Evolutionary conservation across 371 early-diverging fungal species (phyloP), one percentile per base, ranked within the genome.

Genomic region (Mucor saturninus): DNA sequence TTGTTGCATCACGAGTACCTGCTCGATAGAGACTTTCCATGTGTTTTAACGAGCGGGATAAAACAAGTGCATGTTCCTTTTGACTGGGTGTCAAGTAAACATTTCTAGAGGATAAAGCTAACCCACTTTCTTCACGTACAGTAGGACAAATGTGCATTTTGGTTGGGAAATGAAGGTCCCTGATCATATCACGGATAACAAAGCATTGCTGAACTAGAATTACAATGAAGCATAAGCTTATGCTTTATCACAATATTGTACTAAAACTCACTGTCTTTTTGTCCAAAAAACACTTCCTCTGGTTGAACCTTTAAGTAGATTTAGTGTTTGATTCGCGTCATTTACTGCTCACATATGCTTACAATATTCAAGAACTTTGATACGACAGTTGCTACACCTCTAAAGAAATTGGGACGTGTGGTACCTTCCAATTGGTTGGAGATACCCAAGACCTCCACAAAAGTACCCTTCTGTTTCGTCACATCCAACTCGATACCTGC

Each of bases 311-410:
- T 69, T 11, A 7, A n/a, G 32, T 3, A 52, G 5, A 42, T 38
- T 51, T 35, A 4, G 26, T 26, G 28, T 7, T 21, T 13, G 5
- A 21, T 42, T 14, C 28, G 7, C 5, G 4, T 46, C 48, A 46
- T 46, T 46, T 2, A 8, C 21, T 5, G n/a, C 26, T 21, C 5
- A 5, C 29, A 11, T 5, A 7, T 9, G 58, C 71, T 73, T 74
- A 90, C 88, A 43, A 93, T 89, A 72, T 95, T 95, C 65, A 98
- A 87, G 43, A 98, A 89, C 78, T 97, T 98, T 50, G 91, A 75
- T 14, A 97, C 97, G 3, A 98, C 91, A 0, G 99, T 98, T 2
- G 96, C 92, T 2, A 98, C 99, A 38, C 99, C 99, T 43, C 97
- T 87, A 85, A 98, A 98, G 75, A 98, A 98, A 68, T 93, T 92